Percentiles rank a stretch among this genome's conserved stretches.
These are phyloP conservation scores for Boehmeria nivea DNA, from an alignment of 306 rosid genomes.

Conservation along the genomic window DNA sequence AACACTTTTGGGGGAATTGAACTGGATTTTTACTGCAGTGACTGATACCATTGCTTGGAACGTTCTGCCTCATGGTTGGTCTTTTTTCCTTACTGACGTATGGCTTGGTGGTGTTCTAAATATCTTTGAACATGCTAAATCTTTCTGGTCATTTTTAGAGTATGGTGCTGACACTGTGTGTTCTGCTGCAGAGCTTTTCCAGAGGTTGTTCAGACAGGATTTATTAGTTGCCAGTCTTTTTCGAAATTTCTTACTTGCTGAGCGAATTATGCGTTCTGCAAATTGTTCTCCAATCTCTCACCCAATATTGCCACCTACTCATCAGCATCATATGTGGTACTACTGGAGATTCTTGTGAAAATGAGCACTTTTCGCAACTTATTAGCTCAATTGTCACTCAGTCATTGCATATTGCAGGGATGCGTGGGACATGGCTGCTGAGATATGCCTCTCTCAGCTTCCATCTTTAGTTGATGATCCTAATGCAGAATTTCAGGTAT, in stretches of 20 bases:
- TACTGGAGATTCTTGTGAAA: slow-evolving; percentile 21
- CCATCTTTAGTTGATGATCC: slow-evolving; percentile 83
- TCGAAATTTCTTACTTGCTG: slow-evolving; percentile 92
- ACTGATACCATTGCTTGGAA: slow-evolving; percentile 99
- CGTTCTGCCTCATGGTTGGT: slow-evolving; percentile 90
- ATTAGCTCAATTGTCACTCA: slow-evolving; percentile 14
- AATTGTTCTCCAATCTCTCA: slow-evolving; percentile 94
- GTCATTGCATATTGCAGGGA: slow-evolving; percentile 62
- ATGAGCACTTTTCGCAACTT: slow-evolving; percentile 15
- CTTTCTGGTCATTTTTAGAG: slow-evolving; percentile 18
- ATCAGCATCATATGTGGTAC: slow-evolving; percentile 99
- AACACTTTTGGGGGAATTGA: slow-evolving; percentile 94
- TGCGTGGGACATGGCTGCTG: slow-evolving; percentile 99
- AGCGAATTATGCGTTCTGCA: slow-evolving; percentile 96
- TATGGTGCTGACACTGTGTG: slow-evolving; percentile 15
- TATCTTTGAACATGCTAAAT: slow-evolving; percentile 9
- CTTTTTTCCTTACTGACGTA: neutral
- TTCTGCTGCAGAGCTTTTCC: slow-evolving; percentile 79
- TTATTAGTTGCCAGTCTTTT: slow-evolving; percentile 87
- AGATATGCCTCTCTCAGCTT: slow-evolving; percentile 97
- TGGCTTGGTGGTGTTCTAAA: neutral
- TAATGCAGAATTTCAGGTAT: slow-evolving; percentile 80
- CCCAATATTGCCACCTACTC: slow-evolving; percentile 88
- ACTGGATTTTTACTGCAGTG: slow-evolving; percentile 98
- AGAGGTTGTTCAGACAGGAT: slow-evolving; percentile 96